phyloP scores from a whole-genome alignment of 2,329 filamentous ascomycete genomes.

The Pseudofabraea citricarpa region DNA sequence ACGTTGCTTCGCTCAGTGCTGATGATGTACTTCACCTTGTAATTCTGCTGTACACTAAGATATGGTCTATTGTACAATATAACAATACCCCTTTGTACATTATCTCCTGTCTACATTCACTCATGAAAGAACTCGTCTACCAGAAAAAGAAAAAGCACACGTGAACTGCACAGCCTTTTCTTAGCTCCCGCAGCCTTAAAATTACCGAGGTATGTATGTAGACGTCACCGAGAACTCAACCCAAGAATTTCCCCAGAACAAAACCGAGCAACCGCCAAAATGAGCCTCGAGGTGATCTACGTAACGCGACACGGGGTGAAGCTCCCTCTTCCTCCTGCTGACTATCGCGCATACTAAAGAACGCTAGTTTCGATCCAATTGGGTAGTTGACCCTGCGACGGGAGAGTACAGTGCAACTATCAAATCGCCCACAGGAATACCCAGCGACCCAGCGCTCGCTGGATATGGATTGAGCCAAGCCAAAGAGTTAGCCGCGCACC shows the following conservation, averaged over 20 bases:
- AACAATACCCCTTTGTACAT: too few species aligned
- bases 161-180: too few species aligned
- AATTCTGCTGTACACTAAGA: too few species aligned
- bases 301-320: slow-evolving; percentile 69
- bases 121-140: too few species aligned
- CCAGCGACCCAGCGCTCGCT: slow-evolving; percentile 82
- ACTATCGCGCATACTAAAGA: background rate
- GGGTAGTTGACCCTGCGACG: slow-evolving; percentile 76
- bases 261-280: slow-evolving; percentile 13
- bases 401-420: slow-evolving; percentile 72
- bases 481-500: slow-evolving; percentile 65
- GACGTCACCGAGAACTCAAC: background rate
- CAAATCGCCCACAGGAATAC: slow-evolving; percentile 78
- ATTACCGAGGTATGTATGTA: background rate
- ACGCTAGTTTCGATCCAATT: slow-evolving; percentile 79
- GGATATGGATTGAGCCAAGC: slow-evolving; percentile 83
- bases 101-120: too few species aligned
- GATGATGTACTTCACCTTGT: too few species aligned
- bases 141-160: background rate
- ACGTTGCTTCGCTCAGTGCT: too few species aligned
- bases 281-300: slow-evolving; percentile 62
- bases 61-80: too few species aligned
- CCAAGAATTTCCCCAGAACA: background rate
- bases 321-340: slow-evolving; percentile 25
- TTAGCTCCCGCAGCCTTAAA: slow-evolving; percentile 2